These are phyloP conservation scores for Paramecium sexaurelia DNA, from an alignment of 73 alveolate species.

Conservation along the genomic window DNA sequence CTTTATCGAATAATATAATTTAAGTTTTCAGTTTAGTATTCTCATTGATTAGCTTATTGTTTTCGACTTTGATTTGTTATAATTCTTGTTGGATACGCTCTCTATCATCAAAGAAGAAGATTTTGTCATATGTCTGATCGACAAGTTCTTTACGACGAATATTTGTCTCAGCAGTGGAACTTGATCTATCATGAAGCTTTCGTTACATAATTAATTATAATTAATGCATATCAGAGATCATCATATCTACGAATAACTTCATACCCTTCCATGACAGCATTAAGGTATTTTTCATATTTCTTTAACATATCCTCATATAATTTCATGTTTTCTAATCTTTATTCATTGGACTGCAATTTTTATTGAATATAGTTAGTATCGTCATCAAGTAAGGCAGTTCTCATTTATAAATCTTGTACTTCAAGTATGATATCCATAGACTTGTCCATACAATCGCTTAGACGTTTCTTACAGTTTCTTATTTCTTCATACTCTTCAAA, in stretches of 20 bases:
- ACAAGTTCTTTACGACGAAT: background rate
- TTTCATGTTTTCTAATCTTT: background rate
- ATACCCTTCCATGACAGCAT: background rate
- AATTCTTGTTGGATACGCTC: background rate
- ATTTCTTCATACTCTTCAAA: constrained; percentile 23
- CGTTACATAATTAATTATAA: background rate
- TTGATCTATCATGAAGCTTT: background rate
- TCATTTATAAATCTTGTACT: background rate
- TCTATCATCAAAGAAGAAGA: background rate
- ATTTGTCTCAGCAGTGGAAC: background rate
- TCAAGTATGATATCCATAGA: constrained; percentile 12
- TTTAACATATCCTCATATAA: background rate
- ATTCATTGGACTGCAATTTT: background rate
- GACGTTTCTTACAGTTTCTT: constrained; percentile 9
- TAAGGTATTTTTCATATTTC: background rate
- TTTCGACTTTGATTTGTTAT: background rate
- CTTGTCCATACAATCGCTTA: background rate
- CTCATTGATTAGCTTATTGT: background rate
- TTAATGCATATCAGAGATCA: constrained; percentile 7
- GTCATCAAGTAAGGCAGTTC: background rate
- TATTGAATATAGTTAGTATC: background rate
- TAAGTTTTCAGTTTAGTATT: background rate
- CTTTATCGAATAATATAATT: background rate
- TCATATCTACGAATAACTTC: constrained; percentile 29
- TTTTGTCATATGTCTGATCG: background rate